These are phyloP conservation scores for Patellifolia procumbens DNA, from an alignment of 179 eudicot genomes.

Conservation along the genomic window DNA sequence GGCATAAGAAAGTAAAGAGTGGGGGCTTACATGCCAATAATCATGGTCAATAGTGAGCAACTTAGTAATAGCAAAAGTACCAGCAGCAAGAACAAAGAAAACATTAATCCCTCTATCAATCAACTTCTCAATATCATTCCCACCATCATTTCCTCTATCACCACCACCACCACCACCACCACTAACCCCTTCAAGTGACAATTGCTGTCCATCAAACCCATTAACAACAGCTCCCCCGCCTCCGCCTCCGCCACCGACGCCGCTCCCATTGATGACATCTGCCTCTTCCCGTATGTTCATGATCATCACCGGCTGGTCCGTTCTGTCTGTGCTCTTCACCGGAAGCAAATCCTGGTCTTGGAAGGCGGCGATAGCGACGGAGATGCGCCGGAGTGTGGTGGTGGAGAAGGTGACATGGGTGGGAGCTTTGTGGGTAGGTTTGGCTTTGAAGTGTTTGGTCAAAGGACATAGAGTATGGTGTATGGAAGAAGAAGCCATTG, in stretches of 20 bases:
- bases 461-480: conserved; percentile 18
- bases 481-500: conserved; percentile 40
- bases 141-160: conserved; percentile 30
- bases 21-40: conserved; percentile 99
- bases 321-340: too few relatives aligned
- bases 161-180: conserved; percentile 41
- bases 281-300: too few relatives aligned
- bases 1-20: too few relatives aligned
- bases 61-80: conserved; percentile 82
- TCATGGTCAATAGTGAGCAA: conserved; percentile 90
- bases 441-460: conserved; percentile 20
- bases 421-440: too few relatives aligned
- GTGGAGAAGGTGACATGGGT: neutral
- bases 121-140: conserved; percentile 42
- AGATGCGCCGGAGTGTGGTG: conserved; percentile 23
- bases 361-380: conserved; percentile 33
- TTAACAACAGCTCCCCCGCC: conserved; percentile 39
- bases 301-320: too few relatives aligned
- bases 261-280: too few relatives aligned
- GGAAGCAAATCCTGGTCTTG: conserved; percentile 39
- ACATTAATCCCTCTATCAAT: conserved; percentile 85
- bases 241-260: too few relatives aligned
- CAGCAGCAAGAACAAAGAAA: conserved; percentile 77
- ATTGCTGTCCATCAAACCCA: conserved; percentile 63
- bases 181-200: conserved; percentile 54